Evolutionary conservation across 768 basidiomycete species (phyloP).

Genomic region (Amanita molliuscula): DNA sequence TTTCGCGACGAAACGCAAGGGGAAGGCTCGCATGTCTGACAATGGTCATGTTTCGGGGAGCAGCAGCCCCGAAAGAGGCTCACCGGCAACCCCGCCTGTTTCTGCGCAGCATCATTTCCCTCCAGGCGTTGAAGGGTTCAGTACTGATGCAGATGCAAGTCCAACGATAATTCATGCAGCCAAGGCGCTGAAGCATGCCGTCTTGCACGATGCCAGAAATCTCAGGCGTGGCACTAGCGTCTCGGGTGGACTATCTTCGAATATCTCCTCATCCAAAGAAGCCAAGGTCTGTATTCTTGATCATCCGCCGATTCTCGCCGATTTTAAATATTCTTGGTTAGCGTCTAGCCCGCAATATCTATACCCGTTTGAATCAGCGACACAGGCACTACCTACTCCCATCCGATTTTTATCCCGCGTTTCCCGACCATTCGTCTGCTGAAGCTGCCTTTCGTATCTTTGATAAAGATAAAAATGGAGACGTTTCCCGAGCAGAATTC

Average conservation of each 20-base stretch:
- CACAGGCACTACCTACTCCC: slow-evolving; percentile 51
- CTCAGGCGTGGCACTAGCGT: slow-evolving; percentile 40
- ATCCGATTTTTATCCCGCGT: slow-evolving; percentile 65
- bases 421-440: slow-evolving; percentile 43
- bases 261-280: slow-evolving; percentile 47
- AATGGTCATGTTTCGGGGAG: background rate
- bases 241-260: slow-evolving; percentile 34
- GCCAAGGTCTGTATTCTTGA: slow-evolving; percentile 41
- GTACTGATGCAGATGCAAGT: slow-evolving; percentile 18
- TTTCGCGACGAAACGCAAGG: slow-evolving; percentile 8
- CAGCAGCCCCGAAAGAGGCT: background rate
- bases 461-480: slow-evolving; percentile 69
- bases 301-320: background rate
- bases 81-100: background rate
- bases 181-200: slow-evolving; percentile 54
- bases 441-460: slow-evolving; percentile 65
- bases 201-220: slow-evolving; percentile 70
- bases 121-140: slow-evolving; percentile 11
- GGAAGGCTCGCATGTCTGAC: slow-evolving; percentile 9
- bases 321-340: slow-evolving; percentile 12
- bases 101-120: background rate
- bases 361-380: slow-evolving; percentile 46
- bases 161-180: slow-evolving; percentile 40
- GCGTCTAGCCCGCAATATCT: slow-evolving; percentile 63
- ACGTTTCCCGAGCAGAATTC: slow-evolving; percentile 67